Evolutionary conservation across 2,329 filamentous ascomycete genomes (phyloP), one percentile per base, ranked within the genome.

Genomic region (Colletotrichum abscissum): DNA sequence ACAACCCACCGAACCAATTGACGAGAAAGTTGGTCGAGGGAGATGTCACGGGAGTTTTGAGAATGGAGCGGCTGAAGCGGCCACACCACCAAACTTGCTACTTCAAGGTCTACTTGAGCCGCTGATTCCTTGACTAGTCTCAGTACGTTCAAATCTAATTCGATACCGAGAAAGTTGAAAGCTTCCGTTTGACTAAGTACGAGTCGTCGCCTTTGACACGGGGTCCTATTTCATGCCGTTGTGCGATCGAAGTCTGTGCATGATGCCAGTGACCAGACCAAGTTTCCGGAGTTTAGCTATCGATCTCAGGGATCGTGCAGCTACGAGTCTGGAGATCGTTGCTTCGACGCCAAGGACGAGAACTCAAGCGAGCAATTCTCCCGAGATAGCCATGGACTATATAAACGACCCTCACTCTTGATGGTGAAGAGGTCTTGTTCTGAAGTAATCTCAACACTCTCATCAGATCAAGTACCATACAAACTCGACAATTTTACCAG

Each of bases 251-350:
- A 2, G 1, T 22, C 3, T n/a, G 11, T 49, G 19, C 8, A n/a
- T 49, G 42, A 22, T 49, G 42, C 42, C 42, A 8, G 42, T 1
- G 1, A n/a, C 7, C 2, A 11, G 19, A 9, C 5, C 8, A 49
- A 5, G 19, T 22, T 1, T 4, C 2, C 42, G 42, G 42, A 49
- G 1, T 22, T 49, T 49, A 49, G 42, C 19, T 4, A 1, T 1
- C 7, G 1, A n/a, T 2, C 42, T 49, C 42, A 49, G 8, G 19
- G 19, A 49, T 49, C 19, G 19, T 49, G 42, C 19, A 49, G 42
- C 42, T 49, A 5, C 19, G 42, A 0, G 2, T 22, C 42, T 49
- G 42, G 3, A 0, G 19, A 3, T 49, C 0, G 1, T n/a, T 11
- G 7, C 7, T 1, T 49, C 8, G 42, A 49, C 8, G 19, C 19